Conservation (phyloP, 352 stramenopile genomes). For the Peronosclerospora sorghi region DNA sequence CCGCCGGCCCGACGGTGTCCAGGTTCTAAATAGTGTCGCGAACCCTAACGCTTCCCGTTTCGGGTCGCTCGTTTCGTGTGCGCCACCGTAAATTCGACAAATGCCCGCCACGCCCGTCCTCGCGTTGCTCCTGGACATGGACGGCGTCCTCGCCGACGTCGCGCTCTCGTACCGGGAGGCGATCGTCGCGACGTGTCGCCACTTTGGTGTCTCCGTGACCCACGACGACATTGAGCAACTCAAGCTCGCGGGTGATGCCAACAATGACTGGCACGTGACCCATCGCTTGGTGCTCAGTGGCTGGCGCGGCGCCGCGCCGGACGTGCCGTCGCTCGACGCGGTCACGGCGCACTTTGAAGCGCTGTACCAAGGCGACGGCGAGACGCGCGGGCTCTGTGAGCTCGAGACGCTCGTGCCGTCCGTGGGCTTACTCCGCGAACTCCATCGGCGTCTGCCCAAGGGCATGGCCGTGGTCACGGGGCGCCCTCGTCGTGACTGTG, state of each 20-base stretch:
- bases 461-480: conserved; percentile 89
- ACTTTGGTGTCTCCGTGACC: conserved; percentile 82
- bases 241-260: conserved; percentile 91
- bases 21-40: too few relatives aligned
- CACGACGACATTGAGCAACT: conserved; percentile 82
- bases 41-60: too few relatives aligned
- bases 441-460: conserved; percentile 69
- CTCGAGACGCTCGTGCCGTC: conserved; percentile 88
- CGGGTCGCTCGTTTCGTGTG: too few relatives aligned
- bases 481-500: conserved; percentile 88
- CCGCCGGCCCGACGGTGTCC: too few relatives aligned
- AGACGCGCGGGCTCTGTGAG: conserved; percentile 68
- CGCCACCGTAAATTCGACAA: too few relatives aligned
- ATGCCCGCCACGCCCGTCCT: too few relatives aligned
- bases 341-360: conserved; percentile 92
- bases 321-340: conserved; percentile 66
- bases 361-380: conserved; percentile 86
- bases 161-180: conserved; percentile 89
- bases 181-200: conserved; percentile 80
- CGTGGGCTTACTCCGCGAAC: conserved; percentile 73
- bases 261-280: conserved; percentile 96
- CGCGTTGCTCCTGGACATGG: conserved; percentile 93
- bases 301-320: background rate
- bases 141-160: conserved; percentile 94
- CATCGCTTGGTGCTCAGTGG: conserved; percentile 74